phyloP scores from a whole-genome alignment of 495 filamentous ascomycete species.

The Xylaria bambusicola region DNA sequence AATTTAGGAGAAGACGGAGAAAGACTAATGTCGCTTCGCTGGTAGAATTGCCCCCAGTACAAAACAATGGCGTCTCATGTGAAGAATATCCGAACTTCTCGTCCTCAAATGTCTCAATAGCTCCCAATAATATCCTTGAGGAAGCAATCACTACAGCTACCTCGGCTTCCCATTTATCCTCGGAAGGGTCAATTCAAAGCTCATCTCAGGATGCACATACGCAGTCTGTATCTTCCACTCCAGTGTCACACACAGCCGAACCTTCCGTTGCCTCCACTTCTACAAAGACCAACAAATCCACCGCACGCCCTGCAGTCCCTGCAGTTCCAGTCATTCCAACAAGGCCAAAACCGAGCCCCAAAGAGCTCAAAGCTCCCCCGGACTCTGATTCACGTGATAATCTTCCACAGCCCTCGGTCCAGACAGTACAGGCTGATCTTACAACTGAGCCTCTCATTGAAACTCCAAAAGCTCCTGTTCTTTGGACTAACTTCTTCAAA shows the following conservation, averaged over 20 bases:
- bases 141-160: constrained; percentile 42
- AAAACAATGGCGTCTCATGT: constrained; percentile 30
- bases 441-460: constrained; percentile 46
- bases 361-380: constrained; percentile 44
- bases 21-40: constrained; percentile 29
- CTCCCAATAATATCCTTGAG: constrained; percentile 32
- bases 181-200: constrained; percentile 44
- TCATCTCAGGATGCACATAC: neutral
- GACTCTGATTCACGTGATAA: constrained; percentile 15
- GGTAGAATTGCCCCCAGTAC: constrained; percentile 38
- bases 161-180: constrained; percentile 65
- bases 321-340: constrained; percentile 69
- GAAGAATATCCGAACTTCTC: constrained; percentile 16
- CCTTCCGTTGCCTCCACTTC: constrained; percentile 29
- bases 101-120: constrained; percentile 14
- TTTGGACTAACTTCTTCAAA: constrained; percentile 76
- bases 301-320: constrained; percentile 54
- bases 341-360: constrained; percentile 56
- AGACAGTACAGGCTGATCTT: constrained; percentile 20
- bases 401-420: constrained; percentile 17
- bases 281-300: constrained; percentile 46
- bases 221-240: constrained; percentile 1
- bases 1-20: constrained; percentile 38
- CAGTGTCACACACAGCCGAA: neutral
- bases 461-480: constrained; percentile 46